Percentiles rank a stretch among this genome's conserved stretches.
Evolutionary conservation across 179 eudicot genomes (phyloP).

Genomic region (Spergularia azorica): DNA sequence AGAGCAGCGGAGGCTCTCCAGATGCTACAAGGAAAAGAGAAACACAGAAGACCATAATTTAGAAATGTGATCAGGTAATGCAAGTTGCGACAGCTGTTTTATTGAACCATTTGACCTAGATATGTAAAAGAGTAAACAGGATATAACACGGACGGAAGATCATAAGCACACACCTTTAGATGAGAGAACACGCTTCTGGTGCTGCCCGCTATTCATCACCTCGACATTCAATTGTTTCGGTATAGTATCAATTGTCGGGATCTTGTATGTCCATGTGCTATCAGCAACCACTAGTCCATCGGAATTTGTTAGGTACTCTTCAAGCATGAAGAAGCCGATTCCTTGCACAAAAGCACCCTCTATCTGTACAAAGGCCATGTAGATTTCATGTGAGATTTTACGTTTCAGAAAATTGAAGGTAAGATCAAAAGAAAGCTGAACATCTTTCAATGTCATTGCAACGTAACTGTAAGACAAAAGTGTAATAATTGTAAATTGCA

Average conservation of each 20-base stretch:
- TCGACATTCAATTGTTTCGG: slow-evolving; percentile 77
- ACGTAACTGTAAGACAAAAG: no score
- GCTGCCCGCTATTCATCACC: slow-evolving; percentile 78
- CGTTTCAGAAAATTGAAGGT: no score
- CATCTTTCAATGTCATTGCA: no score
- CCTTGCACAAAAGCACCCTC: slow-evolving; percentile 99
- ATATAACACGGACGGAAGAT: neutral
- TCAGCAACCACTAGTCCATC: slow-evolving; percentile 69
- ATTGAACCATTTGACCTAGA: no score
- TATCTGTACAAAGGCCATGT: slow-evolving; percentile 39
- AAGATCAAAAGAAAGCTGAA: no score
- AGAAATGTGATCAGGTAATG: neutral
- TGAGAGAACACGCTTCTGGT: slow-evolving; percentile 77
- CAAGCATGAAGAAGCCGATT: slow-evolving; percentile 85
- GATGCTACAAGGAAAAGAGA: slow-evolving; percentile 57
- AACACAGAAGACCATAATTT: neutral
- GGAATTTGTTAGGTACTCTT: slow-evolving; percentile 61
- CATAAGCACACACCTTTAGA: slow-evolving; percentile 61
- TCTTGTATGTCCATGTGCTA: slow-evolving; percentile 87
- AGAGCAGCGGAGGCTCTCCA: slow-evolving; percentile 87
- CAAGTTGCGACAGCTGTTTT: neutral
- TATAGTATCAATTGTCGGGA: slow-evolving; percentile 87
- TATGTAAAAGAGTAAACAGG: neutral
- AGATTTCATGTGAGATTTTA: neutral
- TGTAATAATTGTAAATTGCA: no score